Conservation (phyloP, 805 yeast species). For the Candida dendrica region DNA sequence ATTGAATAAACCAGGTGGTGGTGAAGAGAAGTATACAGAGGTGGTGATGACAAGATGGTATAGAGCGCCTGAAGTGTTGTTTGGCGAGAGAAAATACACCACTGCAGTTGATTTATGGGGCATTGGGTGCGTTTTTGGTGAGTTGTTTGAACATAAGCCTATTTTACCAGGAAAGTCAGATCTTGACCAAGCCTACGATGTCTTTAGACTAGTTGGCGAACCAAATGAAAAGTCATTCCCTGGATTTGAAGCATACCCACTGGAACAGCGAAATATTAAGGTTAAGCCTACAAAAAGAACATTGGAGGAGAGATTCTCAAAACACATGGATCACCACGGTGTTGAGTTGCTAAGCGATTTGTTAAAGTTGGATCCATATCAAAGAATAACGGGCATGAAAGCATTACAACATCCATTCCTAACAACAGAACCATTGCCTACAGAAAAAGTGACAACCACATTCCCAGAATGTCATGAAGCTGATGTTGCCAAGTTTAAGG, state of each 20-base stretch:
- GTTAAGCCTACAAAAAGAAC: constrained; percentile 32
- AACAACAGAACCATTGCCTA: constrained; percentile 58
- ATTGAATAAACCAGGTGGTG: constrained; percentile 35
- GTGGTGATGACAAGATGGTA: constrained; percentile 96
- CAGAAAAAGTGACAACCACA: constrained; percentile 34
- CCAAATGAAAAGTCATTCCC: constrained; percentile 63
- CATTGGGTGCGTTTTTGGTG: constrained; percentile 92
- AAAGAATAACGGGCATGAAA: constrained; percentile 70
- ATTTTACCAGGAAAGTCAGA: constrained; percentile 82
- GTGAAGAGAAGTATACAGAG: constrained; percentile 43
- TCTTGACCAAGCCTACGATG: constrained; percentile 75
- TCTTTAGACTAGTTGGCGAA: constrained; percentile 77
- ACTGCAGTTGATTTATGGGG: constrained; percentile 99
- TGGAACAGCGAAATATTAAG: constrained; percentile 34
- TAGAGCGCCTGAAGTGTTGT: constrained; percentile 86
- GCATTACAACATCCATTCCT: constrained; percentile 73
- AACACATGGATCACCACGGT: constrained; percentile 32
- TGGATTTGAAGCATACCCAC: constrained; percentile 49
- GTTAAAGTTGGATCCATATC: constrained; percentile 61
- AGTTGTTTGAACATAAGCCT: constrained; percentile 74
- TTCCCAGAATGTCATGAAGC: constrained; percentile 88
- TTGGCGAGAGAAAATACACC: constrained; percentile 82
- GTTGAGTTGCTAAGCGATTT: constrained; percentile 53
- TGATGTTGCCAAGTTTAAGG: constrained; percentile 56
- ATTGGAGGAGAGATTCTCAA: constrained; percentile 41